Percentiles rank a stretch among this genome's conserved stretches.
These are phyloP conservation scores for Trypanosoma cruzi DNA, from an alignment of 208 protist genomes.

Conservation along the genomic window DNA sequence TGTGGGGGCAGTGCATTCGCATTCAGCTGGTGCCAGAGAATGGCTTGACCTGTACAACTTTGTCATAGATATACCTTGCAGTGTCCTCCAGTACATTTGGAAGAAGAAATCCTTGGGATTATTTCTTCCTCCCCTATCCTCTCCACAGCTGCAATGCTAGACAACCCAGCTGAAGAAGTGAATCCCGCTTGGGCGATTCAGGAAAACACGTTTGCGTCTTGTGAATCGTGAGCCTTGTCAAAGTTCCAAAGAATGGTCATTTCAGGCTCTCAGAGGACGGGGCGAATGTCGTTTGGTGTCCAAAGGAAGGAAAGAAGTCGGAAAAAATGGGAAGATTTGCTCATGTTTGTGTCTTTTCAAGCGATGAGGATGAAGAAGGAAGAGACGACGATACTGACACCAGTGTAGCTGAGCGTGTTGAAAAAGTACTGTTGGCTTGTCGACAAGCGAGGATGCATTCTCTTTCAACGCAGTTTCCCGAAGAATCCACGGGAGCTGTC, in stretches of 20 bases:
- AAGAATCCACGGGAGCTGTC: not conserved
- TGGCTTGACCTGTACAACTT: constrained; percentile 29
- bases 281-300: constrained; percentile 8
- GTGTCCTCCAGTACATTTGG: not conserved
- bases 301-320: not conserved
- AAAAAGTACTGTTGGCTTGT: constrained; percentile 13
- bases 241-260: not conserved
- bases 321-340: constrained; percentile 3
- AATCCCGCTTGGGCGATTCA: constrained; percentile 3
- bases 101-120: constrained; percentile 4
- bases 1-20: not conserved
- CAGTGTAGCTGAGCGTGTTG: constrained; percentile 13
- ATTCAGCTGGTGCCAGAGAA: not conserved
- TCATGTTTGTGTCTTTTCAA: constrained; percentile 10
- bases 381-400: not conserved
- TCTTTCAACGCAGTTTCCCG: constrained; percentile 16
- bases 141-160: not conserved
- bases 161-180: not conserved
- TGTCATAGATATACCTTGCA: constrained; percentile 3
- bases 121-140: not conserved
- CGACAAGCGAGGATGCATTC: constrained; percentile 14
- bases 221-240: constrained; percentile 1
- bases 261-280: constrained; percentile 13
- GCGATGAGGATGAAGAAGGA: constrained; percentile 24
- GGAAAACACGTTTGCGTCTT: constrained; percentile 7